These are phyloP conservation scores for Phoenix roebelenii DNA, from an alignment of 176 grass and related monocot species.

Conservation along the genomic window DNA sequence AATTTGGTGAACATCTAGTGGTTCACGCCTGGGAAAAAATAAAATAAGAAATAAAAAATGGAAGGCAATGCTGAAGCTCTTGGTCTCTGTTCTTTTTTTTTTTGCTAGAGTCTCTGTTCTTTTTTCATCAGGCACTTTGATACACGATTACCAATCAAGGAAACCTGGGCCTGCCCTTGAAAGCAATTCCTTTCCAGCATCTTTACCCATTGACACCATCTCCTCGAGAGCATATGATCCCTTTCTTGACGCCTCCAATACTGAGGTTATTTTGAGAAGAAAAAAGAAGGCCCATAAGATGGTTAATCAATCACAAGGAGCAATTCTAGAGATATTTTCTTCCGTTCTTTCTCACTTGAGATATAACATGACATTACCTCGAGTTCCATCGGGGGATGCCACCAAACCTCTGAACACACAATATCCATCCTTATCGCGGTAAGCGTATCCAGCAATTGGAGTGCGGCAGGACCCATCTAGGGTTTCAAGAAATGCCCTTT, in stretches of 20 bases:
- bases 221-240: conserved; percentile 52
- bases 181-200: conserved; percentile 83
- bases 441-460: conserved; percentile 85
- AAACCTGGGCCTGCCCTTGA: conserved; percentile 69
- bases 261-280: conserved; percentile 11
- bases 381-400: conserved; percentile 77
- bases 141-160: conserved; percentile 47
- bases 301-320: too few species aligned
- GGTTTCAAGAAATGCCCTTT: conserved; percentile 84
- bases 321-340: too few species aligned
- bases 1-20: too few species aligned
- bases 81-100: too few species aligned
- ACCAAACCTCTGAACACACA: conserved; percentile 83
- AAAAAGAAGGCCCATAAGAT: too few species aligned
- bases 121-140: too few species aligned
- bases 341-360: too few species aligned
- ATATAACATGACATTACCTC: conserved; percentile 31
- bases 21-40: too few species aligned
- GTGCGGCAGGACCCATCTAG: conserved; percentile 93
- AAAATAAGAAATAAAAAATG: too few species aligned
- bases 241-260: conserved; percentile 77
- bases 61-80: too few species aligned
- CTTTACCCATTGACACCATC: conserved; percentile 88
- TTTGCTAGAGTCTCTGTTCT: too few species aligned
- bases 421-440: conserved; percentile 50